Conservation (phyloP, 768 basidiomycete species). For the Cyclocybe aegerita region DNA sequence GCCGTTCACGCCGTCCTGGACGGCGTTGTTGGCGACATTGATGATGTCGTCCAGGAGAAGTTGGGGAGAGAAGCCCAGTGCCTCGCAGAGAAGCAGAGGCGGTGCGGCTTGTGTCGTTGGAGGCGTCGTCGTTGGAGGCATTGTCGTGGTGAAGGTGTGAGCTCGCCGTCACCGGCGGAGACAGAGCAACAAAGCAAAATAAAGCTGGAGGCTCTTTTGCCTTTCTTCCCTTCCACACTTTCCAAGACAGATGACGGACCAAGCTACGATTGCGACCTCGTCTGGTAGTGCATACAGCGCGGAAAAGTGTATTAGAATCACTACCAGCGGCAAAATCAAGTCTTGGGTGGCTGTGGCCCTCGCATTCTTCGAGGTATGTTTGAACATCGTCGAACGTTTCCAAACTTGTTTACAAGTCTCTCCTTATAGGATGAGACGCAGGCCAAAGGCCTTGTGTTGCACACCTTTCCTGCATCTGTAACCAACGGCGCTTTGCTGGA, state of each 20-base stretch:
- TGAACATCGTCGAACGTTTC: too few species aligned
- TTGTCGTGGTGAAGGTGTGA: constrained; percentile 50
- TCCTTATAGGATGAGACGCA: constrained; percentile 40
- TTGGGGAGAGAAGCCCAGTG: constrained; percentile 83
- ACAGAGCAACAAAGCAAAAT: too few species aligned
- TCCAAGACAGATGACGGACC: too few species aligned
- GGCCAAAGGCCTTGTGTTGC: constrained; percentile 49
- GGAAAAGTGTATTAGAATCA: constrained; percentile 45
- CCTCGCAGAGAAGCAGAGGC: constrained; percentile 63
- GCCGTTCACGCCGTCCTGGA: constrained; percentile 75
- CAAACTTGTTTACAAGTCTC: too few species aligned
- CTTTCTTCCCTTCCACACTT: too few species aligned
- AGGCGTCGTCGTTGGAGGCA: constrained; percentile 23
- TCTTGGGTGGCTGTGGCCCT: constrained; percentile 54
- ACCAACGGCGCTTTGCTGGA: background rate
- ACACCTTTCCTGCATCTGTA: constrained; percentile 49
- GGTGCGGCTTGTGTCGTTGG: constrained; percentile 20
- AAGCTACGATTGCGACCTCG: constrained; percentile 32
- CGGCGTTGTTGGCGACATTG: constrained; percentile 77
- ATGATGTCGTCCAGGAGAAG: constrained; percentile 85
- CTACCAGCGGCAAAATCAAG: constrained; percentile 53
- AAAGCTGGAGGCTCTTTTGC: too few species aligned
- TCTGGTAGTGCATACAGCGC: constrained; percentile 25
- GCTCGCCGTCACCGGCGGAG: constrained; percentile 39
- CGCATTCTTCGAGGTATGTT: constrained; percentile 50